A percentile compares a stretch with the other conserved stretches of the same genome.
Evolutionary conservation across 495 filamentous ascomycete species (phyloP).

Genomic region (Pseudevernia furfuracea): DNA sequence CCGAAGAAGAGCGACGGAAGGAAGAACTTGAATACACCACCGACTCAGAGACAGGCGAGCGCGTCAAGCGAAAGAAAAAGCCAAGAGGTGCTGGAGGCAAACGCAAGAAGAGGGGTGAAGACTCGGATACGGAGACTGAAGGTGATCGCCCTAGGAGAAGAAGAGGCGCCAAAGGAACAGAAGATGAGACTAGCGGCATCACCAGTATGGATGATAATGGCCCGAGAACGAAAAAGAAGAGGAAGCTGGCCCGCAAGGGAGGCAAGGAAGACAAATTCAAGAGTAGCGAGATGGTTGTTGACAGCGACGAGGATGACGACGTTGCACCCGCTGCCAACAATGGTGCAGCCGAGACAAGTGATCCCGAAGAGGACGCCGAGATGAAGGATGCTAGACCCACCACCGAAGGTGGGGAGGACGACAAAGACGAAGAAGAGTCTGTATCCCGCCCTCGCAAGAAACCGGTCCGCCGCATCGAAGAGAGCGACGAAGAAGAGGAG

Average conservation of each 20-base stretch:
- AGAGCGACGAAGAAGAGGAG: conserved; percentile 13
- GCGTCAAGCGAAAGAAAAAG: conserved; percentile 64
- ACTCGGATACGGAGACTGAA: conserved; percentile 42
- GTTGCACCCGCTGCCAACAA: conserved; percentile 30
- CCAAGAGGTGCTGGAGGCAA: conserved; percentile 43
- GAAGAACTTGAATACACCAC: conserved; percentile 65
- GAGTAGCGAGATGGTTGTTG: conserved; percentile 70
- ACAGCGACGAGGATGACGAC: conserved; percentile 57
- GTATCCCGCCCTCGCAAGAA: conserved; percentile 14
- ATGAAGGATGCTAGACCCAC: conserved; percentile 11
- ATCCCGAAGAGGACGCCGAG: conserved; percentile 16
- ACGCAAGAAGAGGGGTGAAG: conserved; percentile 62
- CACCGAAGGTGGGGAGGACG: conserved; percentile 10
- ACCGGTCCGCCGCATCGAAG: conserved; percentile 14
- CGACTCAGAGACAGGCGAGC: conserved; percentile 69
- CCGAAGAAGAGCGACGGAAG: conserved; percentile 61
- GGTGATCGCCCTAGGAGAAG: conserved; percentile 28
- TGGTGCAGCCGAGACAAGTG: conserved; percentile 30
- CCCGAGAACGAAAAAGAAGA: conserved; percentile 45
- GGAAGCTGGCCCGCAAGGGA: conserved; percentile 48
- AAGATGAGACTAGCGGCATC: conserved; percentile 13
- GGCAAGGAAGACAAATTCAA: conserved; percentile 57
- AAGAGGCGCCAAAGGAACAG: conserved; percentile 28
- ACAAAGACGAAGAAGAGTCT: conserved; percentile 14
- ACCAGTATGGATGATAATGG: conserved; percentile 26